phyloP scores from a whole-genome alignment of 768 basidiomycete species.

The Leccinum rimulosum region DNA sequence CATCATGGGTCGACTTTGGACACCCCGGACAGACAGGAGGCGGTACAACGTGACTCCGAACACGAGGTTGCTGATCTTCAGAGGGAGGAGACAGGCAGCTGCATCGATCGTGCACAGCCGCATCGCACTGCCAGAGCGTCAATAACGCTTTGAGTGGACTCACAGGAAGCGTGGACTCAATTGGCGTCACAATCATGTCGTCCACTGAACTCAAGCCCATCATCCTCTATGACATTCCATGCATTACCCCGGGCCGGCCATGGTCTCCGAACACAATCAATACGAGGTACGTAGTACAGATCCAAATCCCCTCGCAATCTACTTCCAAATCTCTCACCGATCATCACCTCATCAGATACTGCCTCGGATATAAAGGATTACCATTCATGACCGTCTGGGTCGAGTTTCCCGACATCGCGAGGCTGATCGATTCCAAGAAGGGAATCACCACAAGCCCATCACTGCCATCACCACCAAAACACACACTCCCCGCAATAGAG shows the following conservation, averaged over 20 bases:
- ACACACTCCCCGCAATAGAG: conserved; percentile 51
- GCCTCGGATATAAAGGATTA: conserved; percentile 14
- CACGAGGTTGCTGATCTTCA: no score
- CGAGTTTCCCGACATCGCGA: conserved; percentile 45
- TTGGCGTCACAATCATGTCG: conserved; percentile 4
- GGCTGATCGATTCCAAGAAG: conserved; percentile 20
- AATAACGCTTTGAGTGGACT: no score
- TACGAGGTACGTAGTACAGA: conserved; percentile 2
- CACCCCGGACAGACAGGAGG: no score
- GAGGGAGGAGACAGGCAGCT: no score
- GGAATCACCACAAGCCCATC: conserved; percentile 20
- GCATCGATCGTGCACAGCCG: no score
- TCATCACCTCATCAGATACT: conserved; percentile 7
- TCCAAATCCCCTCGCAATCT: not conserved
- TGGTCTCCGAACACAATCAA: conserved; percentile 38
- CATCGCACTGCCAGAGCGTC: no score
- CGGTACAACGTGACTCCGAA: no score
- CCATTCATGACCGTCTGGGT: conserved; percentile 17
- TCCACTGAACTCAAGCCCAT: conserved; percentile 21
- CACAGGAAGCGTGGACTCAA: no score
- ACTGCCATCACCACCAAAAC: conserved; percentile 1
- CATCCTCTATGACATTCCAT: conserved; percentile 37
- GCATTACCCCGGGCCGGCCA: conserved; percentile 21
- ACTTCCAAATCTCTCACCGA: not conserved
- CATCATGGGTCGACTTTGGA: conserved; percentile 31